Percentiles rank a stretch among this genome's conserved stretches.
Evolutionary conservation across 2,329 filamentous ascomycete genomes (phyloP).

Genomic region (Aspergillus pseudoviridinutans): DNA sequence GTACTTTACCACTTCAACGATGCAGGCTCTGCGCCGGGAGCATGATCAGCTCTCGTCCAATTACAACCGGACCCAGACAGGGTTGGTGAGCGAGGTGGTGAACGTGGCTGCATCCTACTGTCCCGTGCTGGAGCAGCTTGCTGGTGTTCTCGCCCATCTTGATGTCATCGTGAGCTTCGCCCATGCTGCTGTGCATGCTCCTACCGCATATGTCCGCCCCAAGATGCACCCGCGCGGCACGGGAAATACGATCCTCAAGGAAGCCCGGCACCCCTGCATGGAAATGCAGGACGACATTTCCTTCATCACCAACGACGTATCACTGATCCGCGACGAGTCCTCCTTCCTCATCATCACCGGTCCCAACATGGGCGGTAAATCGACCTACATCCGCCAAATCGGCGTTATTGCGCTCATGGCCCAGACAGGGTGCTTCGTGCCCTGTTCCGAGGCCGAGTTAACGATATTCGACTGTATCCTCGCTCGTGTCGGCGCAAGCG

Average conservation of each 20-base stretch:
- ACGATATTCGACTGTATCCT: conserved; percentile 97
- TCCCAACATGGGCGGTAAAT: conserved; percentile 99
- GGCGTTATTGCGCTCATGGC: conserved; percentile 97
- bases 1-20: conserved; percentile 85
- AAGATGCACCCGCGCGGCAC: conserved; percentile 84
- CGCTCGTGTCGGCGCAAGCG: conserved; percentile 89
- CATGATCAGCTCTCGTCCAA: conserved; percentile 91
- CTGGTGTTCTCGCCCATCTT: conserved; percentile 82
- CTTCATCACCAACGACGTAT: conserved; percentile 97
- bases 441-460: conserved; percentile 82
- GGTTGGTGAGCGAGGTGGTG: conserved; percentile 88
- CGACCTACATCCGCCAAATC: conserved; percentile 95
- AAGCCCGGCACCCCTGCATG: conserved; percentile 94
- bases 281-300: conserved; percentile 98
- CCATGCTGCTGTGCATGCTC: conserved; percentile 88
- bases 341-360: conserved; percentile 96
- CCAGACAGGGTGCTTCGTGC: conserved; percentile 93
- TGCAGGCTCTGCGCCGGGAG: conserved; percentile 79
- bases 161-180: conserved; percentile 94
- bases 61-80: conserved; percentile 91
- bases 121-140: conserved; percentile 84
- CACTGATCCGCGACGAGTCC: conserved; percentile 69
- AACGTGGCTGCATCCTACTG: conserved; percentile 90
- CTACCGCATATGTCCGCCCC: conserved; percentile 84
- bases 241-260: conserved; percentile 83